Evolutionary conservation across 306 rosid species (phyloP).

Genomic region (Ammopiptanthus mongolicus): DNA sequence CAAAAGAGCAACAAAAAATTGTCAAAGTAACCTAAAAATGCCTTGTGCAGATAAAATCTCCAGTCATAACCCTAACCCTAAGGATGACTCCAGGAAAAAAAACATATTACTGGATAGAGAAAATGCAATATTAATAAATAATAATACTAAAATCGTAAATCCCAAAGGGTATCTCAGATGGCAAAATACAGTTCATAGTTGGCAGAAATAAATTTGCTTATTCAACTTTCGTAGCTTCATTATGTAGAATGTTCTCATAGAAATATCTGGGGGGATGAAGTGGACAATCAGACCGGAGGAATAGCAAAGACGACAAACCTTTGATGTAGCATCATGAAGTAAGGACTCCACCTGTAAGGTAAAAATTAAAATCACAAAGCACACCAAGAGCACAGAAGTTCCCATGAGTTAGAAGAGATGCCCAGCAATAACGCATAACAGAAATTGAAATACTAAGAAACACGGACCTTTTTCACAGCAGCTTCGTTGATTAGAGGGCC

Average conservation of each 20-base stretch:
- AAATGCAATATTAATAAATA: slow-evolving; percentile 9
- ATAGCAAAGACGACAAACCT: slow-evolving; percentile 57
- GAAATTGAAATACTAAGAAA: slow-evolving; percentile 17
- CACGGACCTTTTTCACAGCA: slow-evolving; percentile 81
- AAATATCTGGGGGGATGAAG: neutral
- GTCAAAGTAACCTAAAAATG: neutral
- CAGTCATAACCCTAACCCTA: neutral
- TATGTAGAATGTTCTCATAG: neutral
- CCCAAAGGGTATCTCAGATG: neutral
- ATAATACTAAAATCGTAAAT: neutral
- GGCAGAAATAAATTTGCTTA: neutral
- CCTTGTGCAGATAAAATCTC: neutral
- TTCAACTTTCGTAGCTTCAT: neutral
- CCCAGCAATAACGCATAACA: neutral
- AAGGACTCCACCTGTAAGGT: slow-evolving; percentile 72
- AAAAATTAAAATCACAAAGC: slow-evolving; percentile 31
- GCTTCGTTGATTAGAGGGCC: slow-evolving; percentile 99
- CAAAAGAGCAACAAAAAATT: slow-evolving; percentile 7
- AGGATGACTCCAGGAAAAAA: neutral
- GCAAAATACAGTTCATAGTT: neutral
- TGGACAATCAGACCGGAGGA: slow-evolving; percentile 8
- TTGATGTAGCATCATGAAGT: slow-evolving; percentile 75
- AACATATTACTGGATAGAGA: neutral
- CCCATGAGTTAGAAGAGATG: neutral
- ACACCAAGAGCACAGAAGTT: slow-evolving; percentile 6